Evolutionary conservation across 106 monocot genomes (phyloP).

Genomic region (Platanthera guangdongensis): DNA sequence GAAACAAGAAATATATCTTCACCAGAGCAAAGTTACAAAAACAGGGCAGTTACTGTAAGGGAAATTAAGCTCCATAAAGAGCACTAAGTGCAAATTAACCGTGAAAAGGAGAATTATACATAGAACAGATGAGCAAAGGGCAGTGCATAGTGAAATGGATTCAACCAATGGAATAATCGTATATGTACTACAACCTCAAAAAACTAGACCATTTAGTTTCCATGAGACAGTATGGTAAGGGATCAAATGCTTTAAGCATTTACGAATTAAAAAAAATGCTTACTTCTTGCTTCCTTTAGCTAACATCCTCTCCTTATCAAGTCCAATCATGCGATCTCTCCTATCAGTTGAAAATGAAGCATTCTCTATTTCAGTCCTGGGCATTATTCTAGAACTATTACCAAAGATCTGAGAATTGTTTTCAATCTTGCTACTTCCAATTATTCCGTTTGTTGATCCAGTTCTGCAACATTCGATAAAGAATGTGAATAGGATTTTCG

Average conservation of each 20-base stretch:
- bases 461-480: conserved; percentile 29
- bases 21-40: not conserved
- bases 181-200: not conserved
- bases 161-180: not conserved
- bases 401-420: conserved; percentile 39
- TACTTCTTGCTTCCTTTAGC: conserved; percentile 57
- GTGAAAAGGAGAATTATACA: not conserved
- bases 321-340: conserved; percentile 39
- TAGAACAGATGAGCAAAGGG: not conserved
- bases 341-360: conserved; percentile 44
- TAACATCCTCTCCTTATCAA: conserved; percentile 56
- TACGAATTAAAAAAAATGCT: conserved; percentile 14
- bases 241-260: not conserved
- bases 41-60: not conserved
- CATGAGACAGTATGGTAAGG: not conserved
- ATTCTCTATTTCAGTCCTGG: conserved; percentile 47
- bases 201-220: not conserved
- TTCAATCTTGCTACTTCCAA: conserved; percentile 55
- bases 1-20: not conserved
- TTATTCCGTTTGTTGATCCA: conserved; percentile 44
- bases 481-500: not conserved
- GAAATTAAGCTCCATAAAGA: not conserved
- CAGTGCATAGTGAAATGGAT: not conserved
- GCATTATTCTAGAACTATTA: conserved; percentile 20
- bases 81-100: not conserved